A percentile compares a stretch with the other conserved stretches of the same genome.
phyloP scores from a whole-genome alignment of 2,329 filamentous ascomycete genomes.

The Pseudofabraea citricarpa region DNA sequence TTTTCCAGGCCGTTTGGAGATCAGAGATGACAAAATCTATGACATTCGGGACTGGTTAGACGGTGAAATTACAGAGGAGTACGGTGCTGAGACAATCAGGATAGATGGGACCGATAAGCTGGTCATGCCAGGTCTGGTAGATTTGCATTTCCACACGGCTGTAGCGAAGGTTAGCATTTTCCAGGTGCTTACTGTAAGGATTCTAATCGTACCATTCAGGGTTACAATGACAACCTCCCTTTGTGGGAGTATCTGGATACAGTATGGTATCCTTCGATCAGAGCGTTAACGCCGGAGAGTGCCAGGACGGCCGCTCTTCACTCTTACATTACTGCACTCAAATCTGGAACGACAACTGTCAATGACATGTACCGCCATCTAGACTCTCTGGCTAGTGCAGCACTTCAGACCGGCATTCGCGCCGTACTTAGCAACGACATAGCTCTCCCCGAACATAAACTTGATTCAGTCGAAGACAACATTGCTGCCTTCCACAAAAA shows the following conservation, averaged over 20 bases:
- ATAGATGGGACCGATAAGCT: constrained; percentile 20
- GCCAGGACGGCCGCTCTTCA: constrained; percentile 13
- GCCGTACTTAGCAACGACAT: constrained; percentile 18
- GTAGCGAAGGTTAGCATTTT: constrained; percentile 16
- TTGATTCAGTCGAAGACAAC: constrained; percentile 19
- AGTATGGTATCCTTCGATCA: constrained; percentile 20
- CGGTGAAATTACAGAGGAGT: constrained; percentile 4
- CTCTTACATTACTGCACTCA: constrained; percentile 17
- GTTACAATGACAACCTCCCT: constrained; percentile 17
- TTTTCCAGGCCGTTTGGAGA: constrained; percentile 17
- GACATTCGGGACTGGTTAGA: constrained; percentile 6
- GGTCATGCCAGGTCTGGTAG: constrained; percentile 19
- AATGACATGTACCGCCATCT: constrained; percentile 24
- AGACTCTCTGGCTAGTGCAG: constrained; percentile 13
- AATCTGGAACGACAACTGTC: constrained; percentile 18
- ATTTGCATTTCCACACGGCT: constrained; percentile 20
- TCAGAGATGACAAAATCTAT: constrained; percentile 16
- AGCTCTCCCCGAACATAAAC: constrained; percentile 16
- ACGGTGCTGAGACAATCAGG: constrained; percentile 12
- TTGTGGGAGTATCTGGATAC: constrained; percentile 21
- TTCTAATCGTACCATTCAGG: constrained; percentile 5
- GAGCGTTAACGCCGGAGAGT: constrained; percentile 11
- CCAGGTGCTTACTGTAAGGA: neutral
- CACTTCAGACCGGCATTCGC: constrained; percentile 17
- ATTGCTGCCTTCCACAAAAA: constrained; percentile 12